Conservation (phyloP, 768 basidiomycete genomes). For the Tylopilus sp. region DNA sequence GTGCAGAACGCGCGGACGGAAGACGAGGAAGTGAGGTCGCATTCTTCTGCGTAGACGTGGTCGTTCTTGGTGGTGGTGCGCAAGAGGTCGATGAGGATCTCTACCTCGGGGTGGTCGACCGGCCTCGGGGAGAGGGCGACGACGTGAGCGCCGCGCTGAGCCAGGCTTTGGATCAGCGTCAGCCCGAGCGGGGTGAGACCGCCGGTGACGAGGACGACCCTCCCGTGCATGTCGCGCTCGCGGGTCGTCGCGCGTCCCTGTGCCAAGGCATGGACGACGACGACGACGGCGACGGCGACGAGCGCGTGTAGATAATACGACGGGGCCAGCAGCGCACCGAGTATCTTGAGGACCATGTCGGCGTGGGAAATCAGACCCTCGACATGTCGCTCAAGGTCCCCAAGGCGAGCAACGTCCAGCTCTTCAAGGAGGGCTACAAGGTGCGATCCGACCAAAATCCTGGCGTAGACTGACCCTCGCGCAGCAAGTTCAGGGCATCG, state of each 20-base stretch:
- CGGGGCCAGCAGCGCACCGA: constrained; percentile 48
- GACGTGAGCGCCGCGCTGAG: constrained; percentile 73
- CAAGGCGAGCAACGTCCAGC: constrained; percentile 79
- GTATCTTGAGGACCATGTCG: constrained; percentile 53
- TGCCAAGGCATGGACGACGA: constrained; percentile 54
- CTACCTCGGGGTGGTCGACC: constrained; percentile 44
- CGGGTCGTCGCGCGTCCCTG: constrained; percentile 70
- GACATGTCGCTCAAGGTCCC: constrained; percentile 93
- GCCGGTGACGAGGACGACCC: constrained; percentile 71
- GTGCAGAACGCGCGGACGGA: constrained; percentile 70
- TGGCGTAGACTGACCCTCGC: constrained; percentile 2
- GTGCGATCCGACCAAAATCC: too few species aligned
- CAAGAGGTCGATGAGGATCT: constrained; percentile 63
- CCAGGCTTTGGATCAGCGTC: constrained; percentile 61
- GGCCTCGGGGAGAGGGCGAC: constrained; percentile 68
- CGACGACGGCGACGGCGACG: constrained; percentile 40
- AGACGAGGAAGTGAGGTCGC: constrained; percentile 62
- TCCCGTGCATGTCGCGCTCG: constrained; percentile 72
- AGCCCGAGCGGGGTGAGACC: constrained; percentile 73
- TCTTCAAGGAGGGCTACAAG: constrained; percentile 99
- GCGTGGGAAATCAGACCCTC: background rate
- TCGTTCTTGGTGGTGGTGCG: constrained; percentile 71
- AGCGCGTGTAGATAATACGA: constrained; percentile 55
- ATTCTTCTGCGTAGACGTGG: constrained; percentile 75
- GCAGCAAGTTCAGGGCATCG: constrained; percentile 82